phyloP scores from a whole-genome alignment of 2,329 filamentous ascomycete genomes.

The Cercospora zeae-maydis region DNA sequence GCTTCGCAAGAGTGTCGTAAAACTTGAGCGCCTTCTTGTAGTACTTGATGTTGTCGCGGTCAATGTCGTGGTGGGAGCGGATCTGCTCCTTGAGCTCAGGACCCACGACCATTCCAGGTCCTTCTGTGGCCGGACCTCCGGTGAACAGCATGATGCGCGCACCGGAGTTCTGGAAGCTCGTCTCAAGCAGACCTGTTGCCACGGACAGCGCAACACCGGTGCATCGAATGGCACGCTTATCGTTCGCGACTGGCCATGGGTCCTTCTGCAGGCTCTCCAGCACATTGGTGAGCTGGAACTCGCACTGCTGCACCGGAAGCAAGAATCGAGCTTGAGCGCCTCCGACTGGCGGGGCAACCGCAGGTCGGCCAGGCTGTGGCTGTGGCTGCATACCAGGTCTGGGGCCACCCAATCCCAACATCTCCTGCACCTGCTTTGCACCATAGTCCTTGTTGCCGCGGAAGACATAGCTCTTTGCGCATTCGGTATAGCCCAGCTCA shows the following conservation, averaged over 20 bases:
- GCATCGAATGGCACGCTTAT: constrained; percentile 84
- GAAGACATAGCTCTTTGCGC: constrained; percentile 98
- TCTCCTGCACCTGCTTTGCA: constrained; percentile 99
- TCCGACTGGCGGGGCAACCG: constrained; percentile 62
- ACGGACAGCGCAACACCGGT: constrained; percentile 96
- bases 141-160: constrained; percentile 97
- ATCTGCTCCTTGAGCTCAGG: constrained; percentile 95
- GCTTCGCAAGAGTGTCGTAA: constrained; percentile 90
- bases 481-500: constrained; percentile 96
- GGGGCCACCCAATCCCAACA: constrained; percentile 75
- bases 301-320: constrained; percentile 88
- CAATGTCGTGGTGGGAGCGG: constrained; percentile 96
- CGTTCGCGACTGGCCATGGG: constrained; percentile 93
- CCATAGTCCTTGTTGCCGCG: constrained; percentile 95
- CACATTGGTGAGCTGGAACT: constrained; percentile 95
- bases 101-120: constrained; percentile 93
- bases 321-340: constrained; percentile 86
- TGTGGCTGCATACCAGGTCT: constrained; percentile 70
- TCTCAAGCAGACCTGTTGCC: constrained; percentile 86
- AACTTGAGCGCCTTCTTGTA: constrained; percentile 99
- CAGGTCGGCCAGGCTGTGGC: constrained; percentile 65
- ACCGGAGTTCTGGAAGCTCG: constrained; percentile 91
- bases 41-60: constrained; percentile 98
- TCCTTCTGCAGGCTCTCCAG: constrained; percentile 94
- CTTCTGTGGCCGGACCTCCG: constrained; percentile 90